Percentiles rank a stretch among this genome's conserved stretches.
These are phyloP conservation scores for Leccinellum luteum DNA, from an alignment of 768 basidiomycete genomes.

Conservation along the genomic window DNA sequence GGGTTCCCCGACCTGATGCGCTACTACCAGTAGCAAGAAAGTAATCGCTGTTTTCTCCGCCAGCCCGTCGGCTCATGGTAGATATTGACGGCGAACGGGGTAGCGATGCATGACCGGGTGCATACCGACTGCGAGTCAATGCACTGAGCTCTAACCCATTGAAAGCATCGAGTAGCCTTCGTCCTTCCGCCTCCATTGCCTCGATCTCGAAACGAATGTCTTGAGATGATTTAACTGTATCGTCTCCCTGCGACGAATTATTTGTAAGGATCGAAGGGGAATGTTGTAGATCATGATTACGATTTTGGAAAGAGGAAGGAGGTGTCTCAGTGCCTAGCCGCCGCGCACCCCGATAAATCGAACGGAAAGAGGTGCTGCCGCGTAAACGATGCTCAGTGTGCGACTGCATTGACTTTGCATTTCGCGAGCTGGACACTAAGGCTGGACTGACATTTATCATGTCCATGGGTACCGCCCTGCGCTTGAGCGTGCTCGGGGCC, in stretches of 20 bases:
- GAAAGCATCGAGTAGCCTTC: slow-evolving; percentile 73
- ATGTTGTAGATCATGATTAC: slow-evolving; percentile 36
- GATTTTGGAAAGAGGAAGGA: slow-evolving; percentile 53
- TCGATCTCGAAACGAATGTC: slow-evolving; percentile 67
- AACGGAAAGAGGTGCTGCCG: slow-evolving; percentile 35
- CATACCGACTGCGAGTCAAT: slow-evolving; percentile 41
- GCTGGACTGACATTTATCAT: slow-evolving; percentile 30
- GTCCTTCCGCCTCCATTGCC: slow-evolving; percentile 67
- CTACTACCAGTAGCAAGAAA: slow-evolving; percentile 24
- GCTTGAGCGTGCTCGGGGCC: slow-evolving; percentile 35
- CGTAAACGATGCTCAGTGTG: slow-evolving; percentile 25
- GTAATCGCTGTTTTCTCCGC: slow-evolving; percentile 25
- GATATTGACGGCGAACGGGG: slow-evolving; percentile 33
- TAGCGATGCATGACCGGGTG: slow-evolving; percentile 17
- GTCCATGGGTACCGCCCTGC: slow-evolving; percentile 44
- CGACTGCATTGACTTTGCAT: slow-evolving; percentile 45
- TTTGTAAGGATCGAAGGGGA: slow-evolving; percentile 30
- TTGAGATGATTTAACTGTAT: slow-evolving; percentile 54
- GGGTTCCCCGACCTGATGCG: slow-evolving; percentile 31
- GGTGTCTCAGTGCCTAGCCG: slow-evolving; percentile 43
- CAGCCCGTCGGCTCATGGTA: slow-evolving; percentile 23
- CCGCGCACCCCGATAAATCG: slow-evolving; percentile 44
- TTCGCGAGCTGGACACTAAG: slow-evolving; percentile 37
- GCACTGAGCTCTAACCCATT: slow-evolving; percentile 74
- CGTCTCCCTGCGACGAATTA: slow-evolving; percentile 49